Base-by-base conservation (phyloP, 257 asterid species). In the Rauvolfia tetraphylla region DNA sequence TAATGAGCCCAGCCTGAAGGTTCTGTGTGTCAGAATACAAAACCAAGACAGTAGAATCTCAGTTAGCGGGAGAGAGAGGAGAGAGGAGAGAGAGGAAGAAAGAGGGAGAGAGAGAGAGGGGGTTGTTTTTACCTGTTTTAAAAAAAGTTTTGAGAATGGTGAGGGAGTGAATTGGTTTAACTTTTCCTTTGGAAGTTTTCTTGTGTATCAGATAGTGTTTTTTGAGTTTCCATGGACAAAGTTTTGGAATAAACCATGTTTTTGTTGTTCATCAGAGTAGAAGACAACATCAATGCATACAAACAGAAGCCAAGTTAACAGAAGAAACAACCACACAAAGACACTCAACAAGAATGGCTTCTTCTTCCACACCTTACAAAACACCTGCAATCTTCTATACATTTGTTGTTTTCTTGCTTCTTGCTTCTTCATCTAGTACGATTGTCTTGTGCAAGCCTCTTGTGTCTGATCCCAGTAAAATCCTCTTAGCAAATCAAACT, bases 241-340 rank as follows among this genome's bases (percentile, higher is more conserved):
- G 78, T 29, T 75, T 75, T 74, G 88, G 91, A 85, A 89, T 83
- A 87, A 86, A 84, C 75, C 68, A 75, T 79, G 68, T 61, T 84
- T 71, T 53, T 71, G 42, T 73, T 68, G 74, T 42, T 78, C 59
- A 63, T 84, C 80, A 53, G 76, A 23, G n/a, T 59, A 42, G 57
- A 80, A 79, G 87, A 86, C 96, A 85, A 84, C 84, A 46, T 73
- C 75, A 80, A 88, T 87, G 86, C 87, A 79, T 84, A 81, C 97
- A 89, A 87, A 86, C 87, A 79, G 87, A 83, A 80, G 74, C 81
- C 81, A 75, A 81, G 71, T 75, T 76, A 76, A 66, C 77, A 80
- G 67, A 84, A 81, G 84, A 79, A 85, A 77, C 81, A 70, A 67
- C 75, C 74, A 72, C 49, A 82, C 80, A 62, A 72, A 31, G 71